Base-by-base conservation (phyloP, 2,329 filamentous ascomycete genomes). In the Rhinocladiella similis region DNA sequence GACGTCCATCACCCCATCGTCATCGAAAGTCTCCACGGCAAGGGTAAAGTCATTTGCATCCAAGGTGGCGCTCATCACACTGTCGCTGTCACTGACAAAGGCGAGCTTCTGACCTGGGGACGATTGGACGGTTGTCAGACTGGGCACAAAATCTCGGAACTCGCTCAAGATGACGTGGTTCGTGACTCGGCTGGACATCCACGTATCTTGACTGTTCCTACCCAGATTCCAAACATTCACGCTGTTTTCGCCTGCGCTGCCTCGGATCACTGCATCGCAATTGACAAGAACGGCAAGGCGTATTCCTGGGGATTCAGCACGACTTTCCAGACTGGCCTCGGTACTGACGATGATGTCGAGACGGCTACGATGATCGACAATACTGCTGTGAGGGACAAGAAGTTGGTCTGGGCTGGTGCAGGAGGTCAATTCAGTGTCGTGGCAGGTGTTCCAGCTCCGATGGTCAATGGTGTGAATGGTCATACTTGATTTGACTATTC, bases 301-400 rank as follows among this genome's bases (percentile, higher is more conserved):
- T 91, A 86, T 73, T 84, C 83, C 1, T 94, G 89, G 89, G 90
- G 90, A 3, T 93, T 93, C 76, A 88, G 83, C 12, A 84, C 83
- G 46, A 91, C 88, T 67, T 92, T 90, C 72, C 89, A 93, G 75
- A 91, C 88, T 3, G 90, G 90, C 10, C 86, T 86, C 65, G 89
- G 89, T 41, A 86, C 81, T 1, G 84, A 84, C n/a, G 89, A 94
- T 48, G 91, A 96, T 65, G 82, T 96, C 27, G 81, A 87, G 64
- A 80, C 83, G 20, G 90, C 92, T 0, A 94, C 88, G 0, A 67
- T 87, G 47, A 89, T 97, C 54, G 89, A 95, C 67, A 96, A 96
- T 76, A 89, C 86, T 12, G 91, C 91, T 41, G 83, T 94, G 25
- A 82, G 85, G 27, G 89, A 84, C 41, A 86, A 88, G 74, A 85